Conservation (phyloP, 257 asterid species). For the Primulina eburnea region DNA sequence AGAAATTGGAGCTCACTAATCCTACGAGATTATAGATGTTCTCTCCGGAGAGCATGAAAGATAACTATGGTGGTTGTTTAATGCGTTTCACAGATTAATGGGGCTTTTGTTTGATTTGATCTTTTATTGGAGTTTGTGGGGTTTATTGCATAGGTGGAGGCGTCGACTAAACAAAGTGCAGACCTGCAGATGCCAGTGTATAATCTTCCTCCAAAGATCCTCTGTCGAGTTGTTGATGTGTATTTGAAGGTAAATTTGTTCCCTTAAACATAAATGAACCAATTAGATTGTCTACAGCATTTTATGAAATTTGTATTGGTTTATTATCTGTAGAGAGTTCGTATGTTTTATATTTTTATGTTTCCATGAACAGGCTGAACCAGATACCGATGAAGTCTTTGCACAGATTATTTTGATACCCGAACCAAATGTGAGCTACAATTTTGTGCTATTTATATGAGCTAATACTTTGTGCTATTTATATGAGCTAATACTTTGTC, state of each 20-base stretch:
- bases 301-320: background rate
- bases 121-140: slow-evolving; percentile 20
- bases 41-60: background rate
- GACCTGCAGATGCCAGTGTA: slow-evolving; percentile 93
- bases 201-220: slow-evolving; percentile 85
- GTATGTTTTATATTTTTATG: slow-evolving; percentile 1
- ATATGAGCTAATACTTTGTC: background rate
- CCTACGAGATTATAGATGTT: background rate
- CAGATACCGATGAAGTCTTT: slow-evolving; percentile 92
- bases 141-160: slow-evolving; percentile 68
- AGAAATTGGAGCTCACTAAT: background rate
- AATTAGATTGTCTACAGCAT: background rate
- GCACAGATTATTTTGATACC: slow-evolving; percentile 95
- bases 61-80: slow-evolving; percentile 6
- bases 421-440: slow-evolving; percentile 56
- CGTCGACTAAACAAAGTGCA: slow-evolving; percentile 89
- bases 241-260: slow-evolving; percentile 54
- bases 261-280: background rate
- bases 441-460: background rate
- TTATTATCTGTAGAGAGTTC: too few relatives aligned
- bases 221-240: slow-evolving; percentile 81
- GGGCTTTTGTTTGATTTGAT: slow-evolving; percentile 3
- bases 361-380: slow-evolving; percentile 66
- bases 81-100: background rate
- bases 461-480: background rate